These are phyloP conservation scores for Vicia sativa DNA, from an alignment of 306 rosid species.

Conservation along the genomic window DNA sequence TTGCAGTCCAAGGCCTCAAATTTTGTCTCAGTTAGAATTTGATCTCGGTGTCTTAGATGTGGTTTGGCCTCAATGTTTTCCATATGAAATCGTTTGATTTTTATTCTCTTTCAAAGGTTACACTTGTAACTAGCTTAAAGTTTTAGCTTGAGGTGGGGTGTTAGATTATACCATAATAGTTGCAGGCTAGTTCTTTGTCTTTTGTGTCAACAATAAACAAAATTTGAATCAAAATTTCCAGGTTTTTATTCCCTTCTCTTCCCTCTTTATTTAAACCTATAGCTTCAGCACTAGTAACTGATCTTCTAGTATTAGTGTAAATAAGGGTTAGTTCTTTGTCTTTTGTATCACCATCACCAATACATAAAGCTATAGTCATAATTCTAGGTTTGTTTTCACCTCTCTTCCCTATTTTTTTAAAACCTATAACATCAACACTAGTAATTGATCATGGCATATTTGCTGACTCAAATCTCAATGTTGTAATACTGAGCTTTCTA, in stretches of 20 bases:
- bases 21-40: background rate
- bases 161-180: background rate
- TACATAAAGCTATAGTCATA: background rate
- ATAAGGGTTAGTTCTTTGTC: background rate
- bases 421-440: background rate
- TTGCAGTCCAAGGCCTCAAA: background rate
- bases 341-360: background rate
- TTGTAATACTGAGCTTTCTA: background rate
- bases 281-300: background rate
- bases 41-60: background rate
- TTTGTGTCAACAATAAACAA: background rate
- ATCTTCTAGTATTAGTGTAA: background rate
- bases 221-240: background rate
- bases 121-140: background rate
- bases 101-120: background rate
- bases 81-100: background rate
- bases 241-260: background rate
- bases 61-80: background rate
- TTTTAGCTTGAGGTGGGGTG: background rate
- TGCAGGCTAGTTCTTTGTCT: background rate
- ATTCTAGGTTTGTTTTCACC: background rate
- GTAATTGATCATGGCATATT: constrained; percentile 11
- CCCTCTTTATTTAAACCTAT: too few relatives aligned
- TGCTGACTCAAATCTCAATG: background rate
- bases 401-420: background rate